phyloP scores from a whole-genome alignment of 306 rosid genomes.

The Quercus cerris region DNA sequence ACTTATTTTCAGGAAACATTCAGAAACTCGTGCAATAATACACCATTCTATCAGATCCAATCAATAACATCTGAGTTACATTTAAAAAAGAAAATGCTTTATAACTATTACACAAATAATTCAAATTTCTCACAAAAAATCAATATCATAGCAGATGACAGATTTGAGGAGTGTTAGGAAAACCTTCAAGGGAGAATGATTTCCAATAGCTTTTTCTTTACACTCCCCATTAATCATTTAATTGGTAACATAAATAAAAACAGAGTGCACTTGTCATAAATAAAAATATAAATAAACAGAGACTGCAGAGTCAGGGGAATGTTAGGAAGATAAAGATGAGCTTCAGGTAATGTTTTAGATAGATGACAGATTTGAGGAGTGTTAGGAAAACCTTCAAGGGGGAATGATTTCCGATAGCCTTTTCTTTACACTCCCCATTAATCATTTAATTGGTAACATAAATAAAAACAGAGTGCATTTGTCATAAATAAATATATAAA shows the following conservation, averaged over 20 bases:
- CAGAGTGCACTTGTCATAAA: not conserved
- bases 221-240: not conserved
- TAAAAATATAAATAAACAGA: no score
- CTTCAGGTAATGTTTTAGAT: no score
- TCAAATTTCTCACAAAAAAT: not conserved
- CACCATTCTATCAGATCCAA: not conserved
- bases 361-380: not conserved
- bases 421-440: not conserved
- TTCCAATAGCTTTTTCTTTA: not conserved
- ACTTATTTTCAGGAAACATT: conserved; percentile 5
- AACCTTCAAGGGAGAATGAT: not conserved
- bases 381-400: not conserved
- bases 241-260: not conserved
- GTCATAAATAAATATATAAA: no score
- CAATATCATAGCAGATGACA: not conserved
- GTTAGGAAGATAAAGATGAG: no score
- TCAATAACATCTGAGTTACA: not conserved
- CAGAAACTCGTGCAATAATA: not conserved
- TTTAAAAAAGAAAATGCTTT: not conserved
- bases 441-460: not conserved
- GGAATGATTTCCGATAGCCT: not conserved
- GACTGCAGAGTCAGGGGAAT: no score
- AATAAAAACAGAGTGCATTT: not conserved
- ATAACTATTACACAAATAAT: not conserved
- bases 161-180: not conserved